Conservation (phyloP, 768 basidiomycete genomes). For the Auriscalpium vulgare region DNA sequence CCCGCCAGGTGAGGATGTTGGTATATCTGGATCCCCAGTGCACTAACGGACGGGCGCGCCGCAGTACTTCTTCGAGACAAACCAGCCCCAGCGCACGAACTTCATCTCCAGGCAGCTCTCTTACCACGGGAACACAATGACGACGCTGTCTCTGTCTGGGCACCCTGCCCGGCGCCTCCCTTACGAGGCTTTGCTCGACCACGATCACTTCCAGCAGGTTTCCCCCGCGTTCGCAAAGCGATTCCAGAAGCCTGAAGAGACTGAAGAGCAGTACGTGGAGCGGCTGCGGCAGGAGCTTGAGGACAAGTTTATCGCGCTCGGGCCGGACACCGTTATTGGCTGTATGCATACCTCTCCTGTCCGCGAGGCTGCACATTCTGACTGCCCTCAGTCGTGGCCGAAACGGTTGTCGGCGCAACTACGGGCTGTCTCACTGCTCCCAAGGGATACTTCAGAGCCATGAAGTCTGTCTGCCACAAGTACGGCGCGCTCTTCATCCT, state of each 20-base stretch:
- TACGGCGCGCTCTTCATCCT: conserved; percentile 69
- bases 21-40: neutral
- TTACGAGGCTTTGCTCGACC: conserved; percentile 58
- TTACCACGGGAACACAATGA: conserved; percentile 81
- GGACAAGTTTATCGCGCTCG: conserved; percentile 75
- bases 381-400: conserved; percentile 56
- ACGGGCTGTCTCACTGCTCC: conserved; percentile 71
- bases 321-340: conserved; percentile 74
- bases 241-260: conserved; percentile 63
- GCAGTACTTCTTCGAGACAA: conserved; percentile 65
- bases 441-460: conserved; percentile 78
- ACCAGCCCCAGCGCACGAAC: conserved; percentile 62
- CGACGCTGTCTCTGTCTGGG: conserved; percentile 57
- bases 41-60: neutral
- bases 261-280: conserved; percentile 72
- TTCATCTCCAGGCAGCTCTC: conserved; percentile 75
- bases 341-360: conserved; percentile 39
- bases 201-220: conserved; percentile 70
- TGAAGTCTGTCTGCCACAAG: conserved; percentile 77
- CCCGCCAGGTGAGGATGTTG: conserved; percentile 50
- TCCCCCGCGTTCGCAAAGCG: conserved; percentile 82
- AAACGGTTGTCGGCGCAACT: conserved; percentile 83
- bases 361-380: neutral
- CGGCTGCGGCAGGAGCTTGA: conserved; percentile 76
- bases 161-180: conserved; percentile 63